Evolutionary conservation across 352 stramenopile genomes (phyloP).

Genomic region (Hyaloperonospora arabidopsidis): DNA sequence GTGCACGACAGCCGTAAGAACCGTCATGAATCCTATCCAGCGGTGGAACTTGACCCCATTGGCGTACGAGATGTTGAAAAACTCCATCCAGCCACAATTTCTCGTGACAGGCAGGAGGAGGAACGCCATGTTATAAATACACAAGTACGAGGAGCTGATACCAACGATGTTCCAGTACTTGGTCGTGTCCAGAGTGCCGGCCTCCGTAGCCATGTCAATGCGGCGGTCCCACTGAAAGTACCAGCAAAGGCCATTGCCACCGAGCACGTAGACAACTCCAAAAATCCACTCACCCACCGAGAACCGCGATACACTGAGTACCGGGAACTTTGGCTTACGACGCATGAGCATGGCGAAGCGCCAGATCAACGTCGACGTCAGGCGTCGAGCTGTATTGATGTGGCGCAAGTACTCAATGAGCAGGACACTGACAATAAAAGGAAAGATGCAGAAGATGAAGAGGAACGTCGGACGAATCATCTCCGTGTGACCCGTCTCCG

Average conservation of each 20-base stretch:
- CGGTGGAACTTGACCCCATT: conserved; percentile 56
- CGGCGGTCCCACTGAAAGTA: conserved; percentile 52
- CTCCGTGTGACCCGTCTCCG: conserved; percentile 48
- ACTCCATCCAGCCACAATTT: conserved; percentile 62
- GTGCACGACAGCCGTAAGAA: conserved; percentile 43
- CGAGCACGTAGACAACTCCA: conserved; percentile 42
- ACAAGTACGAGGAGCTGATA: conserved; percentile 42
- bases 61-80: conserved; percentile 53
- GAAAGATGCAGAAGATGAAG: conserved; percentile 56
- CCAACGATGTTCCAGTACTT: conserved; percentile 55
- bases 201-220: conserved; percentile 21
- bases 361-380: conserved; percentile 33
- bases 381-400: conserved; percentile 33
- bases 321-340: conserved; percentile 38
- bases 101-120: conserved; percentile 49
- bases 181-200: conserved; percentile 35
- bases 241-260: conserved; percentile 53
- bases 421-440: conserved; percentile 47
- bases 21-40: conserved; percentile 53
- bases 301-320: conserved; percentile 37
- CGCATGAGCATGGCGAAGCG: conserved; percentile 38
- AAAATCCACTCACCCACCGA: conserved; percentile 53
- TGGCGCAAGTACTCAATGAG: conserved; percentile 43
- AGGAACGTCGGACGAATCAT: conserved; percentile 63
- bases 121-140: conserved; percentile 73